These are phyloP conservation scores for Lyophyllum decastes DNA, from an alignment of 768 basidiomycete species.

Conservation along the genomic window DNA sequence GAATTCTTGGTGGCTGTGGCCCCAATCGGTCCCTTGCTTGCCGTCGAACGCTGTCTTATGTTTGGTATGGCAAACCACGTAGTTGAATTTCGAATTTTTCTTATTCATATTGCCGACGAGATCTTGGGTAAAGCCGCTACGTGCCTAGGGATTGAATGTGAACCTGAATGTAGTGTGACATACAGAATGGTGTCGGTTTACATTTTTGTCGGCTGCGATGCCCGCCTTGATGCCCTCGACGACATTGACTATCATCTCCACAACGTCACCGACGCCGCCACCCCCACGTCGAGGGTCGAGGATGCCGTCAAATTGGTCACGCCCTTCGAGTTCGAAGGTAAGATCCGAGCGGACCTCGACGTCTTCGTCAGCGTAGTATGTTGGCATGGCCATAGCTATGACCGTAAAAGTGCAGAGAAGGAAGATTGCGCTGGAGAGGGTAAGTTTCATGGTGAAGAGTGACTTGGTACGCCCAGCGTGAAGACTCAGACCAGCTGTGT, in stretches of 20 bases:
- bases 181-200: background rate
- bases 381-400: background rate
- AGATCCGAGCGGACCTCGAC: background rate
- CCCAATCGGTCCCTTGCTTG: conserved; percentile 8
- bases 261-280: background rate
- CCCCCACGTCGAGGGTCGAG: background rate
- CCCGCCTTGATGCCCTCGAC: background rate
- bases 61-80: conserved; percentile 2
- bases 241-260: background rate
- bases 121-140: background rate
- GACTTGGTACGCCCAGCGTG: background rate
- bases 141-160: background rate
- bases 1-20: conserved; percentile 6
- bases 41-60: conserved; percentile 8
- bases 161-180: background rate
- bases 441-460: background rate
- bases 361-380: background rate
- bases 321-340: background rate
- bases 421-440: background rate
- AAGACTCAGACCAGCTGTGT: background rate
- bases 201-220: background rate
- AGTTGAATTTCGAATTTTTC: background rate
- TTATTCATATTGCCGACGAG: background rate
- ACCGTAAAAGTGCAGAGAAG: background rate
- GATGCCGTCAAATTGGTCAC: background rate